Evolutionary conservation across 2,329 filamentous ascomycete genomes (phyloP).

Genomic region (Botryotinia convoluta): DNA sequence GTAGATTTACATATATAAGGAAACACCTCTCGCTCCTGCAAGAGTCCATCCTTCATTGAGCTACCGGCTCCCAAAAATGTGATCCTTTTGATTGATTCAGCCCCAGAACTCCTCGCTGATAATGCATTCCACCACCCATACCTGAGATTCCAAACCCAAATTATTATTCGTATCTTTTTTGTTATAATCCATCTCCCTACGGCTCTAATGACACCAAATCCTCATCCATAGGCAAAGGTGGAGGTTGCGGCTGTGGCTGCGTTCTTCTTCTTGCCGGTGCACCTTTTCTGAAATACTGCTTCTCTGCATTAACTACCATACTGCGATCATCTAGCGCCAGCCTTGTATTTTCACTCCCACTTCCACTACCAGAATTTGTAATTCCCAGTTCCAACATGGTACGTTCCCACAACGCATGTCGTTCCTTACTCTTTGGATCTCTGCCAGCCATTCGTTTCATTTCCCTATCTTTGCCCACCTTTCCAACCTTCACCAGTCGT

Average conservation of each 20-base stretch:
- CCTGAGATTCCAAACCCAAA: neutral
- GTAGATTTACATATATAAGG: conserved; percentile 6
- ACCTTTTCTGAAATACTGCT: conserved; percentile 49
- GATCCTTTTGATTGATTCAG: conserved; percentile 3
- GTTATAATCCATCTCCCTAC: neutral
- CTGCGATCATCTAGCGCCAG: conserved; percentile 55
- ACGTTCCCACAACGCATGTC: conserved; percentile 59
- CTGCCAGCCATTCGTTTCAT: conserved; percentile 52
- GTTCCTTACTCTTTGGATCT: conserved; percentile 51
- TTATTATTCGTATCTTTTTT: conserved; percentile 7
- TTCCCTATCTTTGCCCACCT: conserved; percentile 64
- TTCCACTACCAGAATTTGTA: neutral
- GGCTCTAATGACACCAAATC: conserved; percentile 14
- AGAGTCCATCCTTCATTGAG: neutral
- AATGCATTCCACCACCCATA: neutral
- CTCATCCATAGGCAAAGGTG: neutral
- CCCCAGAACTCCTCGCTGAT: conserved; percentile 15
- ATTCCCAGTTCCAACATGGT: conserved; percentile 49
- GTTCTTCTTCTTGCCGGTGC: conserved; percentile 28
- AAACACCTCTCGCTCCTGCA: neutral
- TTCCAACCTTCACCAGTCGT: conserved; percentile 58
- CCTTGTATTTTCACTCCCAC: conserved; percentile 28
- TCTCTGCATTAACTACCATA: conserved; percentile 62
- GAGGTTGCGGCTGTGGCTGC: conserved; percentile 7
- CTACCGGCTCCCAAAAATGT: neutral